Percentiles rank a stretch among this genome's conserved stretches.
These are phyloP conservation scores for Neltuma alba DNA, from an alignment of 306 rosid species.

Conservation along the genomic window DNA sequence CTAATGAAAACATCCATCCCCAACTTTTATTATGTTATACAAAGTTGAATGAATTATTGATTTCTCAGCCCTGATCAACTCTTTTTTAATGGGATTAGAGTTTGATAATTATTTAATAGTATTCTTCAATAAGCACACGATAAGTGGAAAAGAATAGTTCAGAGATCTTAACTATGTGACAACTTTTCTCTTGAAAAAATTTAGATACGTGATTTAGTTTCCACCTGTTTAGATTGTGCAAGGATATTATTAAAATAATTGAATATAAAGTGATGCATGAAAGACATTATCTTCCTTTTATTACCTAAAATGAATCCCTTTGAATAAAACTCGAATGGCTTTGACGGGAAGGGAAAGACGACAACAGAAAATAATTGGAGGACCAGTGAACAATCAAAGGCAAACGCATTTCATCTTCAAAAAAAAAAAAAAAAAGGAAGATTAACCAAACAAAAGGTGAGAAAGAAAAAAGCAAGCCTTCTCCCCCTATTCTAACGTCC, in stretches of 20 bases:
- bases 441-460: conserved; percentile 30
- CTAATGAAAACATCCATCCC: background rate
- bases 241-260: background rate
- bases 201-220: background rate
- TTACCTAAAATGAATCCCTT: background rate
- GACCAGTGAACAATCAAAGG: conserved; percentile 48
- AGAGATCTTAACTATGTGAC: background rate
- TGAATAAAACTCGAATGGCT: background rate
- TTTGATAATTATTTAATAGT: no score
- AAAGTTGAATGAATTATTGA: background rate
- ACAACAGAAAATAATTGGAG: conserved; percentile 53
- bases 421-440: conserved; percentile 25
- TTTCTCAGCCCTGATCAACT: background rate
- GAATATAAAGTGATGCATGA: background rate
- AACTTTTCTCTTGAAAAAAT: background rate
- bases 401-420: conserved; percentile 40
- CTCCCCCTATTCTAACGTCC: conserved; percentile 35
- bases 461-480: conserved; percentile 10
- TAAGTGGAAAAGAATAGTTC: background rate
- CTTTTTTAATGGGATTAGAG: background rate
- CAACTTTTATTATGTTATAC: background rate
- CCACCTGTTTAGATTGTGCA: background rate
- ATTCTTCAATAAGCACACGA: no score
- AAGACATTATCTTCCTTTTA: background rate
- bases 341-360: conserved; percentile 30